Conservation (phyloP, 768 basidiomycete genomes). For the Agrocybe pediades region DNA sequence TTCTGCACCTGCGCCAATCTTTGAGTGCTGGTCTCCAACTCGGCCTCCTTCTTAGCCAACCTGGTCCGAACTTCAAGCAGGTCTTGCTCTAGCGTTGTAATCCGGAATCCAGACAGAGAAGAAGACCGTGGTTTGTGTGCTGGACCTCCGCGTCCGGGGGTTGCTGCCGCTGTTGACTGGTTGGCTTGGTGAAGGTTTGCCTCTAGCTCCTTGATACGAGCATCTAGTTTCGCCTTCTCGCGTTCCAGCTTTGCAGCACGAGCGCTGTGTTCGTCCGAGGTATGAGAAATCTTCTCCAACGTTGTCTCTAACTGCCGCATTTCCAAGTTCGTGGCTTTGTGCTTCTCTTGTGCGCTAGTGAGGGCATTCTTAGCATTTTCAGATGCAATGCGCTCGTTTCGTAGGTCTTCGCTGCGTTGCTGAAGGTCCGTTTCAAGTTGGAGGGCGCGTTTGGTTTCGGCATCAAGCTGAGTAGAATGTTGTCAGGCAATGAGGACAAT, state of each 20-base stretch:
- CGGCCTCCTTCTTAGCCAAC: conserved; percentile 45
- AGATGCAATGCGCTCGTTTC: conserved; percentile 50
- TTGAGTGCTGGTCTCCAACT: conserved; percentile 41
- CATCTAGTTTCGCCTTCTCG: conserved; percentile 59
- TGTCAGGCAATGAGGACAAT: conserved; percentile 4
- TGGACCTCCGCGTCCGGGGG: conserved; percentile 28
- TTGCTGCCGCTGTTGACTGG: conserved; percentile 31
- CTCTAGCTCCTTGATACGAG: conserved; percentile 62
- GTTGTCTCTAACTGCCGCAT: conserved; percentile 56
- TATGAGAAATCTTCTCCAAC: conserved; percentile 54
- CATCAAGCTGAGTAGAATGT: conserved; percentile 43
- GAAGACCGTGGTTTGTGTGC: conserved; percentile 55
- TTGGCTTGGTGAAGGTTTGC: conserved; percentile 36
- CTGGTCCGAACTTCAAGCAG: conserved; percentile 46
- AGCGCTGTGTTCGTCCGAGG: conserved; percentile 47
- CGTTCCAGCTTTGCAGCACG: conserved; percentile 50
- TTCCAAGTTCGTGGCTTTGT: conserved; percentile 51
- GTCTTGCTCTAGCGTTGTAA: conserved; percentile 57
- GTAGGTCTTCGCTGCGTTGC: conserved; percentile 55
- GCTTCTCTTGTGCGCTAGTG: conserved; percentile 45
- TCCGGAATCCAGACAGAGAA: conserved; percentile 52
- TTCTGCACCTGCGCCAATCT: conserved; percentile 52
- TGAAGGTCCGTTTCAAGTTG: conserved; percentile 53
- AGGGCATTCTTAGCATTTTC: conserved; percentile 57
- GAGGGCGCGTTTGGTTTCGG: conserved; percentile 57